Base-by-base conservation (phyloP, 2,329 filamentous ascomycete genomes). In the Fusarium subglutinans region DNA sequence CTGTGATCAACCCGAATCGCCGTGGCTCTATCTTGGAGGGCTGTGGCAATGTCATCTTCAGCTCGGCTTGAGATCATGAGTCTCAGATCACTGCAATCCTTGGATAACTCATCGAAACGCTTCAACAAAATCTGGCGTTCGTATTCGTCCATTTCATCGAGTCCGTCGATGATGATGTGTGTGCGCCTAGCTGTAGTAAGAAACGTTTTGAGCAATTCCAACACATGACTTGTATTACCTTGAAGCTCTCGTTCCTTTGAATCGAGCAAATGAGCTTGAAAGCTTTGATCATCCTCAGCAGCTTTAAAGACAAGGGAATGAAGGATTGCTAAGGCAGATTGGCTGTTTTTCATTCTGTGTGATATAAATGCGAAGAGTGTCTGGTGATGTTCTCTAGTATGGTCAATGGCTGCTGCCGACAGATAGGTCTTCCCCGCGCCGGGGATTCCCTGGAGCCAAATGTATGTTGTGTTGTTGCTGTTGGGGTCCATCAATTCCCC, bases 91-190 rank as follows among this genome's bases (percentile, higher is more conserved):
- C 13, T n/a, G 24, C 58, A 60, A 5, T 40, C 20, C 3, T 35
- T 43, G 1, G 45, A 33, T 4, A 66, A 24, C 14, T 59, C 37
- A 12, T 41, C 40, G 2, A 70, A 35, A 11, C 28, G 41, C 14
- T 56, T 33, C 8, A 67, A 20, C 11, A 66, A 22, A 14, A 44
- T 51, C 5, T n/a, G 24, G 6, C 59, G 58, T 22, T 70, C 63
- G 14, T 14, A 37, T 15, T 70, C 50, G 6, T 67, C 53, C 13
- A 66, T 61, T 45, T 73, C 70, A 43, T 73, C 70, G 5, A 73
- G 18, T 1, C 70, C 70, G 20, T 73, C 70, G 22, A 73, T 57
- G 2, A 73, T 48, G 12, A 70, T 47, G 17, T 38, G 51, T 9
- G 56, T 45, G 6, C 37, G 22, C 2, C 54, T 55, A n/a, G 48